Evolutionary conservation across 257 asterid species (phyloP).

Genomic region (Jacaranda copaia): DNA sequence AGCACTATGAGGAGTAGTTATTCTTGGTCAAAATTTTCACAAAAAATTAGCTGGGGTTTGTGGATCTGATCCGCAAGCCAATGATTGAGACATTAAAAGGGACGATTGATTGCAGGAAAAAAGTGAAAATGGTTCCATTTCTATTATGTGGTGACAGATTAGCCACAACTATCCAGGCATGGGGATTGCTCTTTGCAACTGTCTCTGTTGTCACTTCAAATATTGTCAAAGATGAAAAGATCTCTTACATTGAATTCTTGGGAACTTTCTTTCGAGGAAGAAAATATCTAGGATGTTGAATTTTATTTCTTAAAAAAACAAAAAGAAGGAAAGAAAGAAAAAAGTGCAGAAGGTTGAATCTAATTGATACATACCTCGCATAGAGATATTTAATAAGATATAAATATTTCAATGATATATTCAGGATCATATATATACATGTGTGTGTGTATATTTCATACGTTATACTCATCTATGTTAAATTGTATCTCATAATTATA

Average conservation of each 20-base stretch:
- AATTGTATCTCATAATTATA: too few species aligned
- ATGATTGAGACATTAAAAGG: slow-evolving; percentile 34
- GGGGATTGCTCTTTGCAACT: slow-evolving; percentile 8
- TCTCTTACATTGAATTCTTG: background rate
- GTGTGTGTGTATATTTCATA: too few species aligned
- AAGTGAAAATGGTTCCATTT: background rate
- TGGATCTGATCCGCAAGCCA: slow-evolving; percentile 8
- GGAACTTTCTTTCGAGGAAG: background rate
- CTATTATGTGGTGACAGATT: slow-evolving; percentile 26
- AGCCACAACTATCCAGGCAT: slow-evolving; percentile 31
- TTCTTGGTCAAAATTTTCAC: background rate
- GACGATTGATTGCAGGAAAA: slow-evolving; percentile 26
- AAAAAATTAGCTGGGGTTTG: background rate
- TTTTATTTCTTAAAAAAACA: too few species aligned
- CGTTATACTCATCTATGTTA: too few species aligned
- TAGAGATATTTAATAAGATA: too few species aligned
- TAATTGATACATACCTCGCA: too few species aligned
- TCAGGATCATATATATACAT: too few species aligned
- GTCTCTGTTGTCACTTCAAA: slow-evolving; percentile 23
- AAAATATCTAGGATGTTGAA: background rate
- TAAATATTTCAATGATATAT: too few species aligned
- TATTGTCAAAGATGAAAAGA: background rate
- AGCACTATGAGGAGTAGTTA: background rate
- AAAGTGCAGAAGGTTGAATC: too few species aligned
- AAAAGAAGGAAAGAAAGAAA: too few species aligned